Evolutionary conservation across 148 eudicot genomes (phyloP).

Genomic region (Simmondsia chinensis): DNA sequence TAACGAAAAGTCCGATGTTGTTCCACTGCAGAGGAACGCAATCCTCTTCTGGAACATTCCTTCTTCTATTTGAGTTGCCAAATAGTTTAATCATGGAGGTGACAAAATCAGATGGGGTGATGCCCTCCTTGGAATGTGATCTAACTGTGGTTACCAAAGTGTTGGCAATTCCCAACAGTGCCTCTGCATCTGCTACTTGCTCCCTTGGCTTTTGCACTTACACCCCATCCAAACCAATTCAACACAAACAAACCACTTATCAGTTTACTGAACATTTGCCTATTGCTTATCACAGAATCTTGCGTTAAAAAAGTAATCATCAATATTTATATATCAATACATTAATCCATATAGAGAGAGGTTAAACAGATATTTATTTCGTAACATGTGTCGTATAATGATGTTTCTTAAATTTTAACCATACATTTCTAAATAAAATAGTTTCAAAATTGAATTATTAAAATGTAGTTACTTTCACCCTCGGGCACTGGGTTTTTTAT

Average conservation of each 20-base stretch:
- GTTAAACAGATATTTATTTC: no score
- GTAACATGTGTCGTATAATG: no score
- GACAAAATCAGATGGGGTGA: constrained; percentile 47
- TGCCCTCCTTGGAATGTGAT: constrained; percentile 21
- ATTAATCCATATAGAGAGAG: no score
- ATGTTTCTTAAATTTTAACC: no score
- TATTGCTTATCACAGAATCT: not conserved
- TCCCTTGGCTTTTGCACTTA: constrained; percentile 50
- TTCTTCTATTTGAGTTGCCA: constrained; percentile 7
- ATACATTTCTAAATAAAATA: no score
- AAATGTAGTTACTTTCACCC: no score
- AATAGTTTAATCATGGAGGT: constrained; percentile 30
- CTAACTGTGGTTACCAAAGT: constrained; percentile 27
- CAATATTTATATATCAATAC: no score
- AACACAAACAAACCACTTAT: not conserved
- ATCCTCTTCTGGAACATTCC: constrained; percentile 2
- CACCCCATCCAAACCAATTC: not conserved
- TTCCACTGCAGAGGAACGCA: constrained; percentile 27
- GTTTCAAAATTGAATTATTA: no score
- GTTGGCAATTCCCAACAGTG: constrained; percentile 36
- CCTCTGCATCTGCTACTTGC: constrained; percentile 62
- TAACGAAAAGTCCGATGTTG: constrained; percentile 35
- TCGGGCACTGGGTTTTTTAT: no score
- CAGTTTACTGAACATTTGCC: not conserved
- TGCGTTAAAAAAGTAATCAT: no score